Conservation (phyloP, 108 stramenopile species). For the Epithemia pelagica region DNA sequence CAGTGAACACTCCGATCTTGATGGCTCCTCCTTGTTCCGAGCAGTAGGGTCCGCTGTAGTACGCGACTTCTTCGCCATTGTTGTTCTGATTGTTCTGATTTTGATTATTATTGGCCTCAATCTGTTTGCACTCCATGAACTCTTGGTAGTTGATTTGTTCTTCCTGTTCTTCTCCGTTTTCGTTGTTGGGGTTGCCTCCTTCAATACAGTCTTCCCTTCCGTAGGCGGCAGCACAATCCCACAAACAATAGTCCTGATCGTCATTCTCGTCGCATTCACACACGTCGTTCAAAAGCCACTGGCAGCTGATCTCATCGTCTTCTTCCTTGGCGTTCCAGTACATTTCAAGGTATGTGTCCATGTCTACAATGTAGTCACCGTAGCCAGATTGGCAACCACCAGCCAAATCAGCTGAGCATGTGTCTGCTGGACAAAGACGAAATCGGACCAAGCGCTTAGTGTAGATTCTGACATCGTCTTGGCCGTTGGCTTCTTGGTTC, state of each 20-base stretch:
- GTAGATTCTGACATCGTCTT: conserved; percentile 57
- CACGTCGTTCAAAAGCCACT: conserved; percentile 6
- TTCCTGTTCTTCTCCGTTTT: conserved; percentile 32
- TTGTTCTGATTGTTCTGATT: conserved; percentile 1
- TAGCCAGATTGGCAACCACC: conserved; percentile 55
- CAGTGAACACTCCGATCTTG: conserved; percentile 69
- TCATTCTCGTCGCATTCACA: conserved; percentile 1
- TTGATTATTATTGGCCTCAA: conserved; percentile 27
- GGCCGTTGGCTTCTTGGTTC: conserved; percentile 58
- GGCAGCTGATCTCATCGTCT: conserved; percentile 38
- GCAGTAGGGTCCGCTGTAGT: conserved; percentile 79
- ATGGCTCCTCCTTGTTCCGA: conserved; percentile 67
- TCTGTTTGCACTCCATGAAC: conserved; percentile 35
- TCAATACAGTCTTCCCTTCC: conserved; percentile 39
- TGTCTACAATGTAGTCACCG: conserved; percentile 83
- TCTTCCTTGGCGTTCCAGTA: conserved; percentile 24
- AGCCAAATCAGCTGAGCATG: conserved; percentile 44
- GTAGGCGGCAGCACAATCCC: conserved; percentile 53
- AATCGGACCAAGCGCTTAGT: conserved; percentile 75
- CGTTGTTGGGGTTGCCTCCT: conserved; percentile 54
- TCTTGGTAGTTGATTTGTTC: conserved; percentile 35
- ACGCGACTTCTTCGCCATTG: conserved; percentile 24
- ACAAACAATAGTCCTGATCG: conserved; percentile 44
- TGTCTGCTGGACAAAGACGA: conserved; percentile 65
- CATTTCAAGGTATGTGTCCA: conserved; percentile 64